These are phyloP conservation scores for Pleurozium schreberi DNA, from an alignment of 225 moss, liverwort and hornwort species.

Conservation along the genomic window DNA sequence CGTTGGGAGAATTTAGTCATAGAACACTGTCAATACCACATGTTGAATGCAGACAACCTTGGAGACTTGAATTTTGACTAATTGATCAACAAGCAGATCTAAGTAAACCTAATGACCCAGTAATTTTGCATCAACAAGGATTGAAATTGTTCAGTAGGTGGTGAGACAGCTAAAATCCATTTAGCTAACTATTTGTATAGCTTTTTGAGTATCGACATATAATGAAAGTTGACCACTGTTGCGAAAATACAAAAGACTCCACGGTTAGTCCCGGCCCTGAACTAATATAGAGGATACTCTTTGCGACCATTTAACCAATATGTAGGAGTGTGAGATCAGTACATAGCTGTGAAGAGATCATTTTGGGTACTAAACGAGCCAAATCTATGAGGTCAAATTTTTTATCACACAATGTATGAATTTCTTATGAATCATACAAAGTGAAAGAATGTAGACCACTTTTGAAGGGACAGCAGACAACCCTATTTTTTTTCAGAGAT, in stretches of 20 bases:
- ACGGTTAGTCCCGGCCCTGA: background rate
- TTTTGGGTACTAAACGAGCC: background rate
- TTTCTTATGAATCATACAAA: background rate
- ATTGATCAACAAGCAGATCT: background rate
- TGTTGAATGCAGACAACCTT: background rate
- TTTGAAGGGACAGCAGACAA: background rate
- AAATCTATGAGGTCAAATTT: background rate
- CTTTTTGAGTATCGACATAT: background rate
- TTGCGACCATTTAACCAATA: background rate
- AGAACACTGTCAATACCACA: background rate
- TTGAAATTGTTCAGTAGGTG: background rate
- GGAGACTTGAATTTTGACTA: background rate
- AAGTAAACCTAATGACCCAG: background rate
- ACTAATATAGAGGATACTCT: background rate
- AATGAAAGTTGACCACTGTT: background rate
- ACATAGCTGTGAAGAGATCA: background rate
- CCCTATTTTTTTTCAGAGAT: background rate
- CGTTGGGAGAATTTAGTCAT: background rate
- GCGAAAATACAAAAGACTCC: background rate
- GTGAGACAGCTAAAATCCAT: background rate
- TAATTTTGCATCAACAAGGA: background rate
- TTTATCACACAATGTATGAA: too few species aligned
- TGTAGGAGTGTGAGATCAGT: background rate
- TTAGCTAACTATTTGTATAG: background rate
- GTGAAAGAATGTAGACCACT: background rate